phyloP scores from a whole-genome alignment of 1,284 basidiomycete species.

The Thecaphora frezii region DNA sequence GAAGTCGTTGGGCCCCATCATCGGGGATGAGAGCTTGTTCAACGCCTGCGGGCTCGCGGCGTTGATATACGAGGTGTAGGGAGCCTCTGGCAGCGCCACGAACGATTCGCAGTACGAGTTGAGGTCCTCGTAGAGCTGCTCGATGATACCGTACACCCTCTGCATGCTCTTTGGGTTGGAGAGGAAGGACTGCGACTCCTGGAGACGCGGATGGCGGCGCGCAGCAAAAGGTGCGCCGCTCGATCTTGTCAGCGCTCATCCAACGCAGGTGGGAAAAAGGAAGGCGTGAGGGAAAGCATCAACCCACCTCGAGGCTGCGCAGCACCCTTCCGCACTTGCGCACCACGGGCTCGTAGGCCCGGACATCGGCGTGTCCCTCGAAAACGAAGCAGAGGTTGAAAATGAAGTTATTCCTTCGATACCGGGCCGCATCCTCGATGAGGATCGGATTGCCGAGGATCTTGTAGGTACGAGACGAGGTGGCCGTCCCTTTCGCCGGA shows the following conservation, averaged over 20 bases:
- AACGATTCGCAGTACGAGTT: constrained; percentile 73
- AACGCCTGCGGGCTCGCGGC: constrained; percentile 13
- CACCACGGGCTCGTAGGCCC: constrained; percentile 93
- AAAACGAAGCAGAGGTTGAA: constrained; percentile 94
- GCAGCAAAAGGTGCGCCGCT: no score
- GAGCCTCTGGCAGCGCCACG: constrained; percentile 52
- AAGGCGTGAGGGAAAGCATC: no score
- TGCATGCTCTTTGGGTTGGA: constrained; percentile 73
- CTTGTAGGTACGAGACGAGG: constrained; percentile 36
- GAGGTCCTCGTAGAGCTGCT: constrained; percentile 94
- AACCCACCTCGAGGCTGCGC: constrained; percentile 77
- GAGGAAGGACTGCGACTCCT: constrained; percentile 88
- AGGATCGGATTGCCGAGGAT: constrained; percentile 51
- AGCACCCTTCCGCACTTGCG: constrained; percentile 90
- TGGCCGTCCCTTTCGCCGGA: not conserved
- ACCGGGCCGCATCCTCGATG: constrained; percentile 44
- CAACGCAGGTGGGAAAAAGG: no score
- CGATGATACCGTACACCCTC: constrained; percentile 81
- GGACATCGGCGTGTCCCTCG: constrained; percentile 78
- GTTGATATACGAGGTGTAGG: constrained; percentile 36
- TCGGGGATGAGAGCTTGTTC: constrained; percentile 8
- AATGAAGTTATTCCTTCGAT: constrained; percentile 68
- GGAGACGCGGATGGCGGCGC: not conserved
- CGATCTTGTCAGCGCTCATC: no score
- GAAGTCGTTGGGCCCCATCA: constrained; percentile 24